Percentiles rank a stretch among this genome's conserved stretches.
Evolutionary conservation across 306 rosid genomes (phyloP).

Genomic region (Fragaria nilgerrensis): DNA sequence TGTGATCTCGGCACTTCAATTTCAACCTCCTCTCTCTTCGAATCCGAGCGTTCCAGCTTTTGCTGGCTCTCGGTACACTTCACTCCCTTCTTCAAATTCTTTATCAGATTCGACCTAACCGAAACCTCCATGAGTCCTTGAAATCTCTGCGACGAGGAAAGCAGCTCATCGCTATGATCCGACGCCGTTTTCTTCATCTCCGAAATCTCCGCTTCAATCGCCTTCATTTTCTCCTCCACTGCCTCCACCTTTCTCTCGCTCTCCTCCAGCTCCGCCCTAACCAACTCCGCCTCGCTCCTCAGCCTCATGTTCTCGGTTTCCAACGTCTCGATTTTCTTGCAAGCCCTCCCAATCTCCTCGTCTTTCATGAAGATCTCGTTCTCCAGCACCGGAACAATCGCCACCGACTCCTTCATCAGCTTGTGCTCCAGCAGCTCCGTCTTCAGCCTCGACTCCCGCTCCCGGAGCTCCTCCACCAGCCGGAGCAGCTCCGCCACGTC

Average conservation of each 20-base stretch:
- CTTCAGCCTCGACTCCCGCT: slow-evolving; percentile 83
- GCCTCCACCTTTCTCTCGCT: slow-evolving; percentile 38
- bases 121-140: slow-evolving; percentile 59
- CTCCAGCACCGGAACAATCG: slow-evolving; percentile 77
- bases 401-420: slow-evolving; percentile 71
- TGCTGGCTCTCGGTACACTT: slow-evolving; percentile 37
- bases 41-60: slow-evolving; percentile 43
- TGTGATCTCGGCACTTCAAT: slow-evolving; percentile 49
- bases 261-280: slow-evolving; percentile 38
- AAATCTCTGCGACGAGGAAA: slow-evolving; percentile 66
- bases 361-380: slow-evolving; percentile 55
- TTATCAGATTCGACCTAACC: slow-evolving; percentile 51
- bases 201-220: slow-evolving; percentile 54
- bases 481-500: slow-evolving; percentile 88
- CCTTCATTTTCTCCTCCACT: slow-evolving; percentile 37
- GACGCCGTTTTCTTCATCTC: slow-evolving; percentile 62
- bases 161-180: slow-evolving; percentile 38
- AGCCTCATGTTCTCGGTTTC: slow-evolving; percentile 56
- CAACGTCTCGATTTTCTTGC: slow-evolving; percentile 35
- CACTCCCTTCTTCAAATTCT: slow-evolving; percentile 49
- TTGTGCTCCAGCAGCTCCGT: slow-evolving; percentile 86
- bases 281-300: slow-evolving; percentile 38
- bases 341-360: slow-evolving; percentile 49
- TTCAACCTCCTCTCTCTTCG: slow-evolving; percentile 51
- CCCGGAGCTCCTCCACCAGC: slow-evolving; percentile 81